These are phyloP conservation scores for Colletotrichum sp. DNA, from an alignment of 2,329 filamentous ascomycete genomes.

Conservation along the genomic window DNA sequence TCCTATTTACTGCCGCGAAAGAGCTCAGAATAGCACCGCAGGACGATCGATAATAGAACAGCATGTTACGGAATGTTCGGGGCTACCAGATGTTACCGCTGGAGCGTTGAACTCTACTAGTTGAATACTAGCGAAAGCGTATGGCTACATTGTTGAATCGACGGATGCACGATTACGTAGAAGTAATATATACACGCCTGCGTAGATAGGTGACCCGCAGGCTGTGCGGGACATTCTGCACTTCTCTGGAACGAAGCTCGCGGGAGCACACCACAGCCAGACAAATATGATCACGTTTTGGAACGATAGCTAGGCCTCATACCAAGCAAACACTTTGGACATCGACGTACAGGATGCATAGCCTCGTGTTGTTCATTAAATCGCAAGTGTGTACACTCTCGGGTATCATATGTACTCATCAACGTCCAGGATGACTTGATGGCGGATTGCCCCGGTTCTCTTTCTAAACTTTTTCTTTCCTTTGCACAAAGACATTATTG, in stretches of 20 bases:
- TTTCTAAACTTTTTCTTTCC: constrained; percentile 6
- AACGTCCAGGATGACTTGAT: constrained; percentile 13
- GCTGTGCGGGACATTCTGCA: too few species aligned
- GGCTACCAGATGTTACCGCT: background rate
- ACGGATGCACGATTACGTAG: too few species aligned
- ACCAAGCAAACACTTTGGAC: background rate
- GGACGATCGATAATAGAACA: background rate
- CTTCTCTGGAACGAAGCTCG: too few species aligned
- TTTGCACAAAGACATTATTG: background rate
- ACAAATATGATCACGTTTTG: too few species aligned
- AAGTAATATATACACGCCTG: too few species aligned
- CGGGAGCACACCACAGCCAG: too few species aligned
- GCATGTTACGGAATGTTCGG: background rate
- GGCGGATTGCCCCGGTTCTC: constrained; percentile 3
- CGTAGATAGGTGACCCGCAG: too few species aligned
- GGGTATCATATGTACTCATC: constrained; percentile 34
- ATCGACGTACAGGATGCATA: background rate
- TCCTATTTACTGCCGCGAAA: too few species aligned
- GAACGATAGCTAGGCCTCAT: background rate
- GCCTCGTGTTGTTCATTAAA: constrained; percentile 25
- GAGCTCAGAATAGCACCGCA: too few species aligned
- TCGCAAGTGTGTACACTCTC: constrained; percentile 23
- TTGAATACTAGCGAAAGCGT: too few species aligned
- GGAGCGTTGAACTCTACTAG: background rate
- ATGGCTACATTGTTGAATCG: too few species aligned